Percentiles rank a stretch among this genome's conserved stretches.
Evolutionary conservation across 2,329 filamentous ascomycete species (phyloP).

Genomic region (Fusarium humuli): DNA sequence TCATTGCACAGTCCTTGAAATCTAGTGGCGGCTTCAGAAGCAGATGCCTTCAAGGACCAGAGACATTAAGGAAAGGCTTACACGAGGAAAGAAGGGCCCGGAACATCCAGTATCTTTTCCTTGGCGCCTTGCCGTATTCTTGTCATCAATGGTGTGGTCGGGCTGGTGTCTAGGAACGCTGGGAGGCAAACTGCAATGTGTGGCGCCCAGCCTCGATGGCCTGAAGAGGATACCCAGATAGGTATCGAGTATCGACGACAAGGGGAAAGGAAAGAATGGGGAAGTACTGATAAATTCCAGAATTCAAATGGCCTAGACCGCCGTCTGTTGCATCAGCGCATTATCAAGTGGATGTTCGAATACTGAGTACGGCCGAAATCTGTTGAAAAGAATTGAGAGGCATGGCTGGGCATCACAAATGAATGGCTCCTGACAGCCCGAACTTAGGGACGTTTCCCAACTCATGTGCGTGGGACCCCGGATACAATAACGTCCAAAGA

Average conservation of each 20-base stretch:
- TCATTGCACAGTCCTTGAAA: constrained; percentile 10
- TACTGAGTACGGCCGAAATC: not conserved
- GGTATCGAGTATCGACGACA: constrained; percentile 6
- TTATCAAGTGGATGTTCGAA: constrained; percentile 3
- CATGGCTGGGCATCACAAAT: constrained; percentile 1
- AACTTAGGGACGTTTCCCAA: constrained; percentile 2
- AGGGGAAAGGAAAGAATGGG: constrained; percentile 1
- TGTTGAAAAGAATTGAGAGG: constrained; percentile 2
- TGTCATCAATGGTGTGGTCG: constrained; percentile 30
- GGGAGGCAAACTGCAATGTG: constrained; percentile 38
- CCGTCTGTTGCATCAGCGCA: constrained; percentile 1
- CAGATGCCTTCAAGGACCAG: constrained; percentile 28
- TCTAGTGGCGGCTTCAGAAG: constrained; percentile 27
- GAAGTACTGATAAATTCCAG: constrained; percentile 9
- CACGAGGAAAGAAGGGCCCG: constrained; percentile 20
- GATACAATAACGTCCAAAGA: constrained; percentile 6
- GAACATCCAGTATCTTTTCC: constrained; percentile 30
- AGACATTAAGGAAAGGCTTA: constrained; percentile 18
- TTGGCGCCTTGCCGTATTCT: constrained; percentile 29
- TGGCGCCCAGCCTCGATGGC: constrained; percentile 36
- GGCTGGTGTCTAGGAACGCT: constrained; percentile 35
- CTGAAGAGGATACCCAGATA: constrained; percentile 18
- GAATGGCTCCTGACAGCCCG: constrained; percentile 1
- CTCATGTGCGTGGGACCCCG: not conserved
- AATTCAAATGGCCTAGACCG: constrained; percentile 23